Conservation (phyloP, 2,329 filamentous ascomycete species). For the Dothidotthia symphoricarpi region DNA sequence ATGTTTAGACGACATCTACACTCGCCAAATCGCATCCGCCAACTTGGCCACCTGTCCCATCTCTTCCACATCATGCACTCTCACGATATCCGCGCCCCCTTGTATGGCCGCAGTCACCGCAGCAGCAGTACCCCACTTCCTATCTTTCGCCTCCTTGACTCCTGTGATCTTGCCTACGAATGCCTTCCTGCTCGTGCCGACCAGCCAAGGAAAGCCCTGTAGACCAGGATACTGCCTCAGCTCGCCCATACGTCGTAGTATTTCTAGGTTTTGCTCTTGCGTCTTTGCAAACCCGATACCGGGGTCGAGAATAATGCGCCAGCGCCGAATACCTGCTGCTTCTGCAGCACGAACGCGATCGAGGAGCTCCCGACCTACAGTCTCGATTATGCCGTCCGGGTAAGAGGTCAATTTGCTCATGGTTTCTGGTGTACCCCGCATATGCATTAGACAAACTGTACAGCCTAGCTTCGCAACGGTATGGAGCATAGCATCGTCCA, state of each 20-base stretch:
- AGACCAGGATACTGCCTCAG: slow-evolving; percentile 55
- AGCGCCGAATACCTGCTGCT: slow-evolving; percentile 77
- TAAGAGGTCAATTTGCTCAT: slow-evolving; percentile 69
- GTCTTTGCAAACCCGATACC: slow-evolving; percentile 94
- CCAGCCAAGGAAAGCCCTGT: slow-evolving; percentile 75
- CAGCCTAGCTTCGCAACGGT: slow-evolving; percentile 75
- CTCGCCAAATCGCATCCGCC: slow-evolving; percentile 87
- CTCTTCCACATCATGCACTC: slow-evolving; percentile 86
- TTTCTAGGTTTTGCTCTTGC: slow-evolving; percentile 72
- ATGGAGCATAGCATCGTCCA: slow-evolving; percentile 79
- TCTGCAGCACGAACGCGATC: slow-evolving; percentile 73
- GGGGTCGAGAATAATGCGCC: slow-evolving; percentile 93
- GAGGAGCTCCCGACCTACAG: slow-evolving; percentile 66
- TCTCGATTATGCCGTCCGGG: slow-evolving; percentile 63
- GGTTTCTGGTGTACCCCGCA: slow-evolving; percentile 80
- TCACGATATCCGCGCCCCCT: slow-evolving; percentile 85
- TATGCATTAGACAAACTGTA: slow-evolving; percentile 86
- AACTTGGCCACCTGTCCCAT: slow-evolving; percentile 84
- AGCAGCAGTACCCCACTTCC: slow-evolving; percentile 83
- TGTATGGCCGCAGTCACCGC: slow-evolving; percentile 82
- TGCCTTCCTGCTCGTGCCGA: slow-evolving; percentile 83
- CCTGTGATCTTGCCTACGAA: slow-evolving; percentile 85
- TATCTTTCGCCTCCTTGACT: slow-evolving; percentile 65
- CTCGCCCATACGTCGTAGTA: slow-evolving; percentile 66
- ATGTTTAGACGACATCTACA: too few species aligned